These are phyloP conservation scores for Populus hybrid DNA, from an alignment of 441 rosid genomes.

Conservation along the genomic window DNA sequence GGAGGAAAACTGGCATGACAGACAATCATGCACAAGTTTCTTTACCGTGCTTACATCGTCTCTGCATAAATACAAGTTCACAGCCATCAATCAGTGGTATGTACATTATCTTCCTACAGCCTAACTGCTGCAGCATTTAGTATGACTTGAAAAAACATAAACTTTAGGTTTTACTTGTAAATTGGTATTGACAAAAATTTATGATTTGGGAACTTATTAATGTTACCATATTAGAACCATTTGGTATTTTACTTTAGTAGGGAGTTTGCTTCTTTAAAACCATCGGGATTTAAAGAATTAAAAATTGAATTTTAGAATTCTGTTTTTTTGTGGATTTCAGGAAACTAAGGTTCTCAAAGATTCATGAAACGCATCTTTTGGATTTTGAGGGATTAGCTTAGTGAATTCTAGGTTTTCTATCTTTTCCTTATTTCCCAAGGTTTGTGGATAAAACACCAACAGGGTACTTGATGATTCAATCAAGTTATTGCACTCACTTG, in stretches of 20 bases:
- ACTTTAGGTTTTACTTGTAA: not conserved
- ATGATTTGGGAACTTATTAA: not conserved
- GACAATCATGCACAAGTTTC: constrained; percentile 93
- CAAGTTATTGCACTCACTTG: not conserved
- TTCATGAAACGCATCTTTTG: not conserved
- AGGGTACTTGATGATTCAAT: not conserved
- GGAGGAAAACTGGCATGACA: constrained; percentile 73
- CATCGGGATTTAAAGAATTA: not conserved
- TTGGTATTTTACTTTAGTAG: not conserved
- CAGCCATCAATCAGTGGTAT: constrained; percentile 20
- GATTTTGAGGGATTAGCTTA: not conserved
- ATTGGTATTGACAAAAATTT: not conserved
- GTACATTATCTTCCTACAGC: not conserved
- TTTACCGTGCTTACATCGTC: constrained; percentile 94
- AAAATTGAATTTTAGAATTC: not conserved
- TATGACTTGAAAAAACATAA: not conserved
- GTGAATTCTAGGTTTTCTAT: not conserved
- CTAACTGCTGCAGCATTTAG: not conserved
- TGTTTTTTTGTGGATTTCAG: not conserved
- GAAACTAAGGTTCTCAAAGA: not conserved
- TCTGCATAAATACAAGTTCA: constrained; percentile 52
- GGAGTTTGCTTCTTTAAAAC: not conserved
- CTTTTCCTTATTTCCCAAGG: not conserved
- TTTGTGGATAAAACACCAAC: not conserved
- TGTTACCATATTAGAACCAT: not conserved